Percentiles rank a stretch among this genome's conserved stretches.
Evolutionary conservation across 176 grass and related monocot genomes (phyloP).

Genomic region (Ananas comosus): DNA sequence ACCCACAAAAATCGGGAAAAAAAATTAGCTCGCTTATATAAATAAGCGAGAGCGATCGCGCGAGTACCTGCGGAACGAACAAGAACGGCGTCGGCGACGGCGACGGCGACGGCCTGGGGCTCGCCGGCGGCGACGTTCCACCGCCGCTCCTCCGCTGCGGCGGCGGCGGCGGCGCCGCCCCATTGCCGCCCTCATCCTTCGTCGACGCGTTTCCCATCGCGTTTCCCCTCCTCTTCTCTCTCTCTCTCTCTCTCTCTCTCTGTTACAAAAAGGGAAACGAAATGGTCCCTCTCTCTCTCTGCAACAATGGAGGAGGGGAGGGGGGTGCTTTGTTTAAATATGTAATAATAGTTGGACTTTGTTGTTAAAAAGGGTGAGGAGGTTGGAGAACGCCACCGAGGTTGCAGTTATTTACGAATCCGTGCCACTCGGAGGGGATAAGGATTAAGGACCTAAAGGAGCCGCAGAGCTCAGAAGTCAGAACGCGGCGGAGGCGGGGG

Average conservation of each 20-base stretch:
- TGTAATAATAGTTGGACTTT: no score
- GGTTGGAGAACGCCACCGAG: not conserved
- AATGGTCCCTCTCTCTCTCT: no score
- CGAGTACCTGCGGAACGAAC: conserved; percentile 3
- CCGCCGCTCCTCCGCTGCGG: not conserved
- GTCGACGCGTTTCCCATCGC: conserved; percentile 4
- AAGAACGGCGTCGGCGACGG: not conserved
- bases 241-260: not conserved
- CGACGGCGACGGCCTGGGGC: not conserved
- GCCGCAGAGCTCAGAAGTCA: not conserved
- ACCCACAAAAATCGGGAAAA: not conserved
- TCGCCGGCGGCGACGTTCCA: not conserved
- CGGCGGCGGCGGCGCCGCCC: not conserved
- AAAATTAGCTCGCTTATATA: not conserved
- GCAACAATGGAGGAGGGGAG: no score
- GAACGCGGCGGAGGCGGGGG: not conserved
- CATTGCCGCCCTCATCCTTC: not conserved
- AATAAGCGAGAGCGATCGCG: not conserved
- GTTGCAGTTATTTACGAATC: conserved; percentile 1
- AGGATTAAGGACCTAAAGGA: not conserved
- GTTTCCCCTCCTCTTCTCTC: not conserved
- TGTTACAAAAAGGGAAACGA: no score
- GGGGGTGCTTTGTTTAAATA: no score
- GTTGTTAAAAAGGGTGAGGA: not conserved
- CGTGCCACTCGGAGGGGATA: not conserved